These are phyloP conservation scores for Plantago elongata DNA, from an alignment of 257 asterid species.

Conservation along the genomic window DNA sequence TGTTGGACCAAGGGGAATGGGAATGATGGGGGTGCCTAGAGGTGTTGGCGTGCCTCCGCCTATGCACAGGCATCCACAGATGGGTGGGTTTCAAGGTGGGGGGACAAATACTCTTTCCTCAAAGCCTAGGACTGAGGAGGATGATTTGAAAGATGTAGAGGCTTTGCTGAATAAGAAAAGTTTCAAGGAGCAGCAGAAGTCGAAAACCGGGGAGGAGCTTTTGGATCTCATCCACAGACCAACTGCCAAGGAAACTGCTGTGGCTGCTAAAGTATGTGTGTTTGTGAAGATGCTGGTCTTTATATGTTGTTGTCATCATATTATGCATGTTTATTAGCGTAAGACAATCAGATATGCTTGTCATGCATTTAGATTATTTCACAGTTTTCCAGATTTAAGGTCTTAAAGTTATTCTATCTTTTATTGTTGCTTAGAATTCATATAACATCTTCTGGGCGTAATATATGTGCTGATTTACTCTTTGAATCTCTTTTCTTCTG, in stretches of 20 bases:
- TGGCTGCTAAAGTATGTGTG: constrained; percentile 73
- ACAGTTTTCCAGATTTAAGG: not conserved
- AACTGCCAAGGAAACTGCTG: constrained; percentile 88
- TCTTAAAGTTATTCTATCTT: not conserved
- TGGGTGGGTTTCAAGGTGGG: constrained; percentile 34
- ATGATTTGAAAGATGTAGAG: constrained; percentile 90
- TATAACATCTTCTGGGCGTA: too few species aligned
- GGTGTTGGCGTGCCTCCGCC: constrained; percentile 95
- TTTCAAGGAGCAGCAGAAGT: constrained; percentile 83
- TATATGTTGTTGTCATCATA: not conserved
- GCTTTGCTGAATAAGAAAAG: constrained; percentile 83
- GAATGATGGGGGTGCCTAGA: constrained; percentile 81
- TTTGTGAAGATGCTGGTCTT: not conserved
- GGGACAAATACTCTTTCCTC: constrained; percentile 37
- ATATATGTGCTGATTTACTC: too few species aligned
- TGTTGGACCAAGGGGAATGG: constrained; percentile 73
- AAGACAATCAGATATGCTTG: too few species aligned
- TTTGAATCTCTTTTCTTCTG: too few species aligned
- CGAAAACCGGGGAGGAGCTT: constrained; percentile 94
- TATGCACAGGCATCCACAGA: constrained; percentile 62
- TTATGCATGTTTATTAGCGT: constrained; percentile 1
- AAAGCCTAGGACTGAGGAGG: constrained; percentile 94
- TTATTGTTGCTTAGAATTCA: not conserved
- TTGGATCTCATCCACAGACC: constrained; percentile 92
- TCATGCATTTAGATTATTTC: not conserved